A percentile compares a stretch with the other conserved stretches of the same genome.
These are phyloP conservation scores for Rhynchospora tenuis DNA, from an alignment of 176 grass and related monocot genomes.

Conservation along the genomic window DNA sequence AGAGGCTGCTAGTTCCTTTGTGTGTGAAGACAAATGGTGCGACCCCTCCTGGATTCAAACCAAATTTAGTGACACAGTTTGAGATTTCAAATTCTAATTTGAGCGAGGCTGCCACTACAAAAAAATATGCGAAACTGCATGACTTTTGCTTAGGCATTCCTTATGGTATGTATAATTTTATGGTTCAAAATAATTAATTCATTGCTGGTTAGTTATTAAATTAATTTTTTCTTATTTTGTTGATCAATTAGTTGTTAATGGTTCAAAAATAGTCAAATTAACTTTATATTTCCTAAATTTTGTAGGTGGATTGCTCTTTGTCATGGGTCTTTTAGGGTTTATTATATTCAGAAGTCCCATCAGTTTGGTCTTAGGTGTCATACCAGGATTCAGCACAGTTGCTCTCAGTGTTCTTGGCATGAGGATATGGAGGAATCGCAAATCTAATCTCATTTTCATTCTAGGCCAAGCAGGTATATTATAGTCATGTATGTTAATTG, in stretches of 20 bases:
- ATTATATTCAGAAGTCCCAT: conserved; percentile 1
- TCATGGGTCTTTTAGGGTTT: conserved; percentile 20
- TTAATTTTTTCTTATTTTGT: neutral
- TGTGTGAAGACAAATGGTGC: conserved; percentile 2
- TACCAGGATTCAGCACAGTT: conserved; percentile 12
- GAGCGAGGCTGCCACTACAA: neutral
- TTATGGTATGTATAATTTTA: conserved; percentile 5
- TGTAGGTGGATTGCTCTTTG: conserved; percentile 24
- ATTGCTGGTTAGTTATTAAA: neutral
- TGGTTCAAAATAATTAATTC: neutral
- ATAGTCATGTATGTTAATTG: neutral
- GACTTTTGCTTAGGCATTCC: conserved; percentile 25
- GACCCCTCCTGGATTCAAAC: neutral
- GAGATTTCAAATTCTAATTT: neutral
- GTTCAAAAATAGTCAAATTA: neutral
- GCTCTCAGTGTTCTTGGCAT: conserved; percentile 2
- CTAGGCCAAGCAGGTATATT: conserved; percentile 16
- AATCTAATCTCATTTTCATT: conserved; percentile 6
- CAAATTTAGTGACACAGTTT: neutral
- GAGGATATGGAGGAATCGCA: conserved; percentile 2
- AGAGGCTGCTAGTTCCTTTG: neutral
- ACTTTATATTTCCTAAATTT: neutral
- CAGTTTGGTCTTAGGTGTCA: conserved; percentile 19
- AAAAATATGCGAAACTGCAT: conserved; percentile 11
- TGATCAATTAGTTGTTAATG: neutral